Base-by-base conservation (phyloP, 2,329 filamentous ascomycete species). In the Epicoccum nigrum region DNA sequence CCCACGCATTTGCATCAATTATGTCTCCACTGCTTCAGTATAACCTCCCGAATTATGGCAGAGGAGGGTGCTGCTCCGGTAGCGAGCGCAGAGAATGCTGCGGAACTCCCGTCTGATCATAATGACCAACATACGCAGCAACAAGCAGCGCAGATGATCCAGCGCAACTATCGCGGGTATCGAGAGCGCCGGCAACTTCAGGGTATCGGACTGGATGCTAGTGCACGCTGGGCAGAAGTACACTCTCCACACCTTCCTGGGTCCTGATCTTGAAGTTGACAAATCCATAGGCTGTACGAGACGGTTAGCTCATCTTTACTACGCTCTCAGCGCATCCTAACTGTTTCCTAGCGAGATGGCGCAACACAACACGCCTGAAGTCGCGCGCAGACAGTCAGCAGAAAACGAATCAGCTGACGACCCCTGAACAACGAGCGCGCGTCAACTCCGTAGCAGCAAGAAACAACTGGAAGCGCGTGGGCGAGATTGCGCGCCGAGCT, bases 81-180 rank as follows among this genome's bases (percentile, higher is more conserved):
- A 19, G 39, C 25, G n/a, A 20, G 15, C 4, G 33, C 11, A n/a
- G 32, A 35, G 7, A 27, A 13, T 19, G 13, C 32, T 12, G 32
- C 6, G 7, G 9, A 12, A 5, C 35, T 11, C 25, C 16, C 13
- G 7, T 28, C 21, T 33, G 43, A 17, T 13, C 27, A 39, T 2
- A 32, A 12, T 4, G 30, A 50, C 39, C 32, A 57, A n/a, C 21
- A 63, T 11, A 55, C 63, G 52, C 55, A 71, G 51, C 59, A 63
- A 41, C 49, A 63, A 16, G 72, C 72, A 4, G 72, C 71, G 7
- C 57, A 67, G 57, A 34, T 69, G 55, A 74, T 74, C 30, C 72
- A 74, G 76, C 84, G 86, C 59, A 88, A 86, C 20, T 95, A 92
- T 69, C 82, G 91, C 27, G 90, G 90, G 5, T 90, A 95, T 71